Evolutionary conservation across 345 rosid genomes (phyloP).

Genomic region (Capsella bursapastoris): DNA sequence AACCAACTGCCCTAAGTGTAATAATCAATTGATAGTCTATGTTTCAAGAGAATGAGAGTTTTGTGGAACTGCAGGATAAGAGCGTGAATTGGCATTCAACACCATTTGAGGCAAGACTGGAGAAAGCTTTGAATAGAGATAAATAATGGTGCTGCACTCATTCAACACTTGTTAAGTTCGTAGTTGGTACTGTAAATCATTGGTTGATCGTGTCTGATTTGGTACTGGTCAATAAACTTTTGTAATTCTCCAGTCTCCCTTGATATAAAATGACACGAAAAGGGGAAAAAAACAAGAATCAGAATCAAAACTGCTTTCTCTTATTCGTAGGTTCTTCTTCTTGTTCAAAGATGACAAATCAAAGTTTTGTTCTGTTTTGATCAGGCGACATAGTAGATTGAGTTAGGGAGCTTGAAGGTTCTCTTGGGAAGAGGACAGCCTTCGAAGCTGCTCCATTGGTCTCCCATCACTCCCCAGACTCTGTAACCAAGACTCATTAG

Average conservation of each 20-base stretch:
- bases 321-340: slow-evolving; percentile 8
- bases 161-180: slow-evolving; percentile 1
- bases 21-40: not conserved
- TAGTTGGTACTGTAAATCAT: slow-evolving; percentile 8
- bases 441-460: slow-evolving; percentile 78
- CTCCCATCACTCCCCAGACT: slow-evolving; percentile 80
- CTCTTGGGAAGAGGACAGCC: slow-evolving; percentile 72
- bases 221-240: slow-evolving; percentile 1
- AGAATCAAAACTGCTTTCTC: slow-evolving; percentile 21
- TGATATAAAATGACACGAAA: not conserved
- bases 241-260: slow-evolving; percentile 8
- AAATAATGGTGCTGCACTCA: slow-evolving; percentile 28
- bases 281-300: slow-evolving; percentile 7
- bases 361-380: slow-evolving; percentile 18
- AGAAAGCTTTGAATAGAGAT: slow-evolving; percentile 76
- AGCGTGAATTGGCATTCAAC: slow-evolving; percentile 90
- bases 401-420: slow-evolving; percentile 91
- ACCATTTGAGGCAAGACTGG: slow-evolving; percentile 91
- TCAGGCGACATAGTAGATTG: slow-evolving; percentile 66
- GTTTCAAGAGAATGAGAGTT: slow-evolving; percentile 55
- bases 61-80: slow-evolving; percentile 71
- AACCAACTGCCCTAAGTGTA: not conserved
- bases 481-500: slow-evolving; percentile 66
- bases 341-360: slow-evolving; percentile 17
- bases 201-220: not conserved